Base-by-base conservation (phyloP, 2,329 filamentous ascomycete species). In the Penicillium janthinellum region DNA sequence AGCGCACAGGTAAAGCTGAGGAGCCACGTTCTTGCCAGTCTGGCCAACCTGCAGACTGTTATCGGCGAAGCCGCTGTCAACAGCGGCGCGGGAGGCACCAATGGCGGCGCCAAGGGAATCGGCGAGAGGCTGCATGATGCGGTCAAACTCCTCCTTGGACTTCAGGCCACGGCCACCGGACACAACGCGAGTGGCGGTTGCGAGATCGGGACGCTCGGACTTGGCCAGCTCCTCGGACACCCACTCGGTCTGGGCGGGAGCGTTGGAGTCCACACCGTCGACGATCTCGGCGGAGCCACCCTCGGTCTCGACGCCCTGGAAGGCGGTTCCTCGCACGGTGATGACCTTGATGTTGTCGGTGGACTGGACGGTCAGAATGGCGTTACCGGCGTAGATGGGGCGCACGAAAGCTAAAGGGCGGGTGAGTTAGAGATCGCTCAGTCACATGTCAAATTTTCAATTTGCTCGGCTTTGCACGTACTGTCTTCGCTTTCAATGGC, bases 1-100 rank as follows among this genome's bases (percentile, higher is more conserved):
- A 12, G 94, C 93, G 56, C 92, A 96, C 68, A 99, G 84, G 76
- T 99, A 99, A 62, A 99, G 82, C 78, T 99, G 89, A 60, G 95
- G 95, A 49, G 95, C 95, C 56, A 99, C 94, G 63, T 98, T 96
- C 86, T 99, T 99, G 72, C 95, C 95, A 14, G 95, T 99, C 83
- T 99, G 95, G 48, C 95, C 95, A 66, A 99, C 94, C 80, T 99
- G 95, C 69, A 99, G 82, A 77, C 92, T 96, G 84, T 99, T 99
- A 81, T 99, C 95, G 34, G 95, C 95, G 73, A 97, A 99, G 5
- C 95, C 95, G 70, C 91, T 96, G 79, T 99, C 95, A 42, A 99
- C 95, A 10, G 95, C 95, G 17, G 95, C 95, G 70, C 95, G 88
- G 54, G 92, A 96, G 31, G 95, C 95, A 70, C 95, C 95, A 62